Evolutionary conservation across 441 rosid species (phyloP).

Genomic region (Lepidium campestre): DNA sequence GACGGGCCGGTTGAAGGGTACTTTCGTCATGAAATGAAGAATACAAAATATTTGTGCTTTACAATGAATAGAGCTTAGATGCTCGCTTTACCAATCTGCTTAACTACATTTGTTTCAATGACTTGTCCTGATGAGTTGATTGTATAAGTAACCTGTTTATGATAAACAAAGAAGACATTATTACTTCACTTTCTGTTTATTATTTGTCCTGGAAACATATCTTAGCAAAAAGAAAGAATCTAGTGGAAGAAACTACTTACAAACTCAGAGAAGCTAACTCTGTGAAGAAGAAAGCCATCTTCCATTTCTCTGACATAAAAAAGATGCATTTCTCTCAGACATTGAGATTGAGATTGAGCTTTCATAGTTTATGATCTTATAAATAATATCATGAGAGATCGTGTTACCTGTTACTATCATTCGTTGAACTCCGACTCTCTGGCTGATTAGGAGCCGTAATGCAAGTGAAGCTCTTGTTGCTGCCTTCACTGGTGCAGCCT

Average conservation of each 20-base stretch:
- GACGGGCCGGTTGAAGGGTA: not conserved
- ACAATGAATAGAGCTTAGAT: conserved; percentile 31
- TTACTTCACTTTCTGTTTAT: not conserved
- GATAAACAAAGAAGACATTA: not conserved
- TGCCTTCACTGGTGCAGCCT: conserved; percentile 34
- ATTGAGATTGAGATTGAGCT: not conserved
- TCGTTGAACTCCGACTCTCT: not conserved
- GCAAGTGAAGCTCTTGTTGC: conserved; percentile 40
- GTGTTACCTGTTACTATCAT: conserved; percentile 24
- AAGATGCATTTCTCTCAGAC: not conserved
- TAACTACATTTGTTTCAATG: conserved; percentile 32
- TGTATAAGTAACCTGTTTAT: conserved; percentile 52
- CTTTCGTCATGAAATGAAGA: not conserved
- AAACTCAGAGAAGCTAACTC: conserved; percentile 52
- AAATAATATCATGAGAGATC: not conserved
- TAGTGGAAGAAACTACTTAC: conserved; percentile 33
- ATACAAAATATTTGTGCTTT: not conserved
- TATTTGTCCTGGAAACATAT: not conserved
- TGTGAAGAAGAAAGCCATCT: conserved; percentile 75
- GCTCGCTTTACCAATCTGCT: conserved; percentile 38
- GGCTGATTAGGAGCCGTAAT: conserved; percentile 33
- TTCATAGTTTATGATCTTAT: not conserved
- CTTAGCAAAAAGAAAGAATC: not conserved
- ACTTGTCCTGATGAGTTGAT: conserved; percentile 43
- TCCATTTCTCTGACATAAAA: conserved; percentile 36